phyloP scores from a whole-genome alignment of 768 basidiomycete genomes.

The Melanogaster broomeanus region DNA sequence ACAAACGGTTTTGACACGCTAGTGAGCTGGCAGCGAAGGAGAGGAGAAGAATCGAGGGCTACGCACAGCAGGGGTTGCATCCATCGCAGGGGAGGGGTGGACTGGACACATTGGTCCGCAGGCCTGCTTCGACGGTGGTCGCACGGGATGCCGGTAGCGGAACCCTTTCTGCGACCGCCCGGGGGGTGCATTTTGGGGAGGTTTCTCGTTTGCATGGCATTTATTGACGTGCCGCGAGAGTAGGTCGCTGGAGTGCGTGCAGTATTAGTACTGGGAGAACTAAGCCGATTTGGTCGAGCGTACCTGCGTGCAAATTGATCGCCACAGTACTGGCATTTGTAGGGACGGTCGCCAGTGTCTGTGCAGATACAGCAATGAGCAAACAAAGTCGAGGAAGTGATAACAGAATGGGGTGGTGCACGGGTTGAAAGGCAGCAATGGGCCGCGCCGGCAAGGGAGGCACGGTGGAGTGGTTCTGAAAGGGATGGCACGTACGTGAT shows the following conservation, averaged over 20 bases:
- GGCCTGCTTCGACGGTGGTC: constrained; percentile 77
- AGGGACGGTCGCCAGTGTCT: constrained; percentile 90
- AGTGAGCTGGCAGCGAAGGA: background rate
- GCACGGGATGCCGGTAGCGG: constrained; percentile 67
- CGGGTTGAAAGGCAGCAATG: too few relatives aligned
- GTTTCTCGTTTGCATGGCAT: constrained; percentile 80
- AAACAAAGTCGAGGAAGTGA: too few relatives aligned
- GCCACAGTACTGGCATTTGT: constrained; percentile 85
- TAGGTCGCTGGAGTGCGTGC: constrained; percentile 69
- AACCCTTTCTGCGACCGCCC: constrained; percentile 61
- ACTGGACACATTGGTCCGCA: constrained; percentile 85
- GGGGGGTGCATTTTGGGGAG: constrained; percentile 33
- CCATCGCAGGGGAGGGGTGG: constrained; percentile 78
- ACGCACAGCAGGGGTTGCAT: constrained; percentile 74
- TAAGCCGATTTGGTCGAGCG: constrained; percentile 8
- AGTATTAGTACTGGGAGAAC: constrained; percentile 7
- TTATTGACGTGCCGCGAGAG: constrained; percentile 87
- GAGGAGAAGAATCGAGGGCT: background rate
- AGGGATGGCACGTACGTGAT: constrained; percentile 63
- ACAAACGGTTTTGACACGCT: too few relatives aligned
- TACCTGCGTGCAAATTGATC: constrained; percentile 90
- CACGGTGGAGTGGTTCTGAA: constrained; percentile 30
- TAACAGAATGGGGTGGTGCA: too few relatives aligned
- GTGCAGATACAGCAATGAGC: constrained; percentile 11
- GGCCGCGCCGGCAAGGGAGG: too few relatives aligned